Percentiles rank a stretch among this genome's conserved stretches.
phyloP scores from a whole-genome alignment of 176 grass and related monocot genomes.

The Carex myosuroides region DNA sequence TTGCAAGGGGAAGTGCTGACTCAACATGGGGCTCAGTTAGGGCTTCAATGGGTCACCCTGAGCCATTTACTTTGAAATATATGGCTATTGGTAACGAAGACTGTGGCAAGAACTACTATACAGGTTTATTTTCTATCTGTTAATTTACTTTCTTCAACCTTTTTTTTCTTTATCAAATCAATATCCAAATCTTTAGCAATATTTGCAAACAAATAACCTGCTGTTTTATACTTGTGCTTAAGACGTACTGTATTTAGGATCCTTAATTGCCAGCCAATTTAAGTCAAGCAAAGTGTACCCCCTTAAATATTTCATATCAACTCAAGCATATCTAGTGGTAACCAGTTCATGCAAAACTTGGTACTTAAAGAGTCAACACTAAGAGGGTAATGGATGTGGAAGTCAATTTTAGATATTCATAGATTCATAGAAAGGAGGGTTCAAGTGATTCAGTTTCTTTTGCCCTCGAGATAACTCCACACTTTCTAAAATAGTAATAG shows the following conservation, averaged over 20 bases:
- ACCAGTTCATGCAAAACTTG: not conserved
- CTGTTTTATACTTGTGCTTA: not conserved
- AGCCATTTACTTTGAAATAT: slow-evolving; percentile 86
- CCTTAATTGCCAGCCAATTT: not conserved
- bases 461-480: not conserved
- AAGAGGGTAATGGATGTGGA: not conserved
- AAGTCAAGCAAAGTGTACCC: not conserved
- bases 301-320: not conserved
- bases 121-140: slow-evolving; percentile 26
- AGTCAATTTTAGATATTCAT: not conserved
- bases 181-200: not conserved
- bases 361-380: not conserved
- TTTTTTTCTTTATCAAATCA: not conserved
- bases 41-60: slow-evolving; percentile 83
- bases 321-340: not conserved
- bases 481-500: not conserved
- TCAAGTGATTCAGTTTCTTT: not conserved
- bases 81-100: slow-evolving; percentile 97
- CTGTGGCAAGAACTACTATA: slow-evolving; percentile 63
- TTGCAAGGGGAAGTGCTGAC: slow-evolving; percentile 67
- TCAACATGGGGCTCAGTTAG: slow-evolving; percentile 94
- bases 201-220: not conserved
- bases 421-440: not conserved
- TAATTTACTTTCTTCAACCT: not conserved
- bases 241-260: not conserved